Evolutionary conservation across 2,329 filamentous ascomycete genomes (phyloP).

Genomic region (Botrytis fragariae): DNA sequence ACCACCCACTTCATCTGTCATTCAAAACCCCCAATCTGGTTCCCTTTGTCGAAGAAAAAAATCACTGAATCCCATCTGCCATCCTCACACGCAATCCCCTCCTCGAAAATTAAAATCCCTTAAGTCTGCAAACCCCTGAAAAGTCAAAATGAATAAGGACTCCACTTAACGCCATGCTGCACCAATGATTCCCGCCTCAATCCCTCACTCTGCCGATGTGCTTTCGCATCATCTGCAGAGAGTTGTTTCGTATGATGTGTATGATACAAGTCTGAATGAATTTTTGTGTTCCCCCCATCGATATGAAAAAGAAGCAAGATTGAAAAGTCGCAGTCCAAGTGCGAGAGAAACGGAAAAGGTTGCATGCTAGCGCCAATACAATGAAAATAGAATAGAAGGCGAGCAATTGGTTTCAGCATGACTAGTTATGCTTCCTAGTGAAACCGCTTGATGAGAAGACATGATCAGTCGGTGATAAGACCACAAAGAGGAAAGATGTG

Average conservation of each 20-base stretch:
- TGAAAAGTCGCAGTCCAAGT: not conserved
- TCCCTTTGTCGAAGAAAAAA: not conserved
- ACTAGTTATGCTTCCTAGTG: not conserved
- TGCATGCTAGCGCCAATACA: not conserved
- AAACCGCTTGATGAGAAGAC: not conserved
- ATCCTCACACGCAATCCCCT: not conserved
- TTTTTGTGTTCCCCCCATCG: not conserved
- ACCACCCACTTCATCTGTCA: not conserved
- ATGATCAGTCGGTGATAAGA: not conserved
- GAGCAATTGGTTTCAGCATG: not conserved
- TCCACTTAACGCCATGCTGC: slow-evolving; percentile 1
- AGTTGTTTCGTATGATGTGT: slow-evolving; percentile 7
- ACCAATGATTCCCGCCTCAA: not conserved
- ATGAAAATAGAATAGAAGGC: not conserved
- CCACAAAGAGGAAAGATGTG: not conserved
- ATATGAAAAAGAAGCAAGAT: not conserved
- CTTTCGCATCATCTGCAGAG: not conserved
- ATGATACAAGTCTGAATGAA: slow-evolving; percentile 7
- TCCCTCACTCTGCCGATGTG: not conserved
- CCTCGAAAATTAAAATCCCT: not conserved
- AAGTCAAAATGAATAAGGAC: not conserved
- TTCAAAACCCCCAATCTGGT: not conserved
- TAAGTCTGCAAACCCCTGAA: not conserved
- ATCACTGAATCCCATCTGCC: no score
- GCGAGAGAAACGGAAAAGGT: not conserved